phyloP scores from a whole-genome alignment of 345 rosid species.

The Hibiscus mutabilis region DNA sequence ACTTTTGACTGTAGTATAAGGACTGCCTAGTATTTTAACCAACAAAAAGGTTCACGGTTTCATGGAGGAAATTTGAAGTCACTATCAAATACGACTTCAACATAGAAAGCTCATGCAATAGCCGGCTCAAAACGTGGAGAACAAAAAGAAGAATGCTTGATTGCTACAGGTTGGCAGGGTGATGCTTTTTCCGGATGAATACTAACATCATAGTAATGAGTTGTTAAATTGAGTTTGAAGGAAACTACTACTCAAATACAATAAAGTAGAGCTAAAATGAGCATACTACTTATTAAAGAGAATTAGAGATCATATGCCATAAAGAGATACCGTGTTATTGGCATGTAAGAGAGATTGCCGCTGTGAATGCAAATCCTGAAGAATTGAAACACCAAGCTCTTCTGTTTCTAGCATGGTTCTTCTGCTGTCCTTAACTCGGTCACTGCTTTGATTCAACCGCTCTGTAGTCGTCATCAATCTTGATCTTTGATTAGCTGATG shows the following conservation, averaged over 20 bases:
- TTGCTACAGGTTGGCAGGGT: neutral
- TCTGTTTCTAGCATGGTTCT: conserved; percentile 94
- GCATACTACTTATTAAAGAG: neutral
- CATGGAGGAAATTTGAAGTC: no score
- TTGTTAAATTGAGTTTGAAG: neutral
- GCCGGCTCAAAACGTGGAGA: neutral
- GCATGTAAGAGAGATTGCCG: conserved; percentile 79
- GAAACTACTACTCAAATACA: neutral
- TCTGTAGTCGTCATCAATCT: conserved; percentile 80
- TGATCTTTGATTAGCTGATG: conserved; percentile 85
- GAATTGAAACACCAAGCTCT: conserved; percentile 95
- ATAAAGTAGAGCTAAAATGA: neutral
- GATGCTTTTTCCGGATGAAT: neutral
- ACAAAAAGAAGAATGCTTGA: neutral
- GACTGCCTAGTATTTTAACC: neutral
- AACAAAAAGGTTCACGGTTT: neutral
- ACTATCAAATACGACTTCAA: neutral
- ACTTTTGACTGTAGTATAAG: neutral
- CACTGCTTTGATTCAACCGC: conserved; percentile 55
- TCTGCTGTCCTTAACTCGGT: conserved; percentile 79
- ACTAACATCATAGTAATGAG: neutral
- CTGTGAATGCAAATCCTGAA: conserved; percentile 87
- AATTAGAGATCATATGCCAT: neutral
- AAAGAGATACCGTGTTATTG: conserved; percentile 48
- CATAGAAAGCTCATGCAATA: neutral